Conservation (phyloP, 345 rosid species). For the Salix koriyanagi region DNA sequence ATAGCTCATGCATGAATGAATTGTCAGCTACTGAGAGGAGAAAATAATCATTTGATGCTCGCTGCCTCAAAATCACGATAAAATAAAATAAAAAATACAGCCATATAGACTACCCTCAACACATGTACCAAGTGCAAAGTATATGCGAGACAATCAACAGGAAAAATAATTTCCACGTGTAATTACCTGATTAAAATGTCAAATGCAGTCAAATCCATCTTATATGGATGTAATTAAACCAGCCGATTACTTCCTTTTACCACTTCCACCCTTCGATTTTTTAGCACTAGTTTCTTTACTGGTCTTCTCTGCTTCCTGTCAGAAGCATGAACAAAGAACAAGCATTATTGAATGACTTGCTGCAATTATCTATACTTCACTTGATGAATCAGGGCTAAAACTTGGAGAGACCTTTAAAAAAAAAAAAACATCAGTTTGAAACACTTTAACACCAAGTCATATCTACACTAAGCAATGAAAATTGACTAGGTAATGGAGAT, state of each 20-base stretch:
- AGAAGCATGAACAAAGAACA: constrained; percentile 11
- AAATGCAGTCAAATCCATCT: not conserved
- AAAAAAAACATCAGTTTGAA: not conserved
- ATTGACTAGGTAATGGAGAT: too few species aligned
- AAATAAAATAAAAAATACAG: too few species aligned
- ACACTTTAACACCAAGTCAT: not conserved
- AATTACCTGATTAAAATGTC: not conserved
- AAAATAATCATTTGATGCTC: too few species aligned
- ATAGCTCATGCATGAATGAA: too few species aligned
- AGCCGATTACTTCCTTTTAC: constrained; percentile 55
- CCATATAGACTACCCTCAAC: too few species aligned
- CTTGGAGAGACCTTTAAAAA: not conserved
- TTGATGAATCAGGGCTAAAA: not conserved
- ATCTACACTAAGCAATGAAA: too few species aligned
- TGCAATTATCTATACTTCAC: not conserved
- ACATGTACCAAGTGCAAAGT: too few species aligned
- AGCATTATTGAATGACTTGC: not conserved
- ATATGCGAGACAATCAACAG: not conserved
- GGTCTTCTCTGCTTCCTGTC: constrained; percentile 45
- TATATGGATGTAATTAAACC: not conserved
- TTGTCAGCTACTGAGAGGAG: too few species aligned
- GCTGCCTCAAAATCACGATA: too few species aligned
- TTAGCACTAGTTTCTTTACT: constrained; percentile 48
- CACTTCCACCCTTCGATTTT: constrained; percentile 62
- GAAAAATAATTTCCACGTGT: too few species aligned